A percentile compares a stretch with the other conserved stretches of the same genome.
Conservation (phyloP, 257 asterid species). For the Asclepias syriaca region DNA sequence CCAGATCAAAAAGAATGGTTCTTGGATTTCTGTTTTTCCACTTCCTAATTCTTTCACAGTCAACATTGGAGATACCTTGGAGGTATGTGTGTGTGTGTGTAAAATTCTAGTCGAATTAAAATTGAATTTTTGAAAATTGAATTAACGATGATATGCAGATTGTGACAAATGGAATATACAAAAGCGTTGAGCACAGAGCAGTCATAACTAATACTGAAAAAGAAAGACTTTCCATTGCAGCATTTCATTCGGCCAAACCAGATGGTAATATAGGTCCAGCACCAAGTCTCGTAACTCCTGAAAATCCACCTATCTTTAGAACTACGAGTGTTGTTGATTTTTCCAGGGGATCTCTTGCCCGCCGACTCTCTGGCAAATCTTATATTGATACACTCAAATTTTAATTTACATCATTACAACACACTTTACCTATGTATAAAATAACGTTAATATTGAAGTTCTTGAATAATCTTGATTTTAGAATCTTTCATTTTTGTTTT, state of each 20-base stretch:
- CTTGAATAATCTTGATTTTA: no score
- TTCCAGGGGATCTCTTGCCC: conserved; percentile 25
- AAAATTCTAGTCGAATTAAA: no score
- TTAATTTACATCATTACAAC: conserved; percentile 9
- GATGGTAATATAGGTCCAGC: conserved; percentile 25
- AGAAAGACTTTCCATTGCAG: conserved; percentile 28
- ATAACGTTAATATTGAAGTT: no score
- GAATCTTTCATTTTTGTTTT: no score
- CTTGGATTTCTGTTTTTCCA: conserved; percentile 32
- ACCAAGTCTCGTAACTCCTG: conserved; percentile 32
- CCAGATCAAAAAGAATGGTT: conserved; percentile 25
- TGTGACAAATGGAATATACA: conserved; percentile 29
- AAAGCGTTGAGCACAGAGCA: conserved; percentile 35
- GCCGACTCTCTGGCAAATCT: conserved; percentile 46
- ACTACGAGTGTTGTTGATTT: conserved; percentile 28
- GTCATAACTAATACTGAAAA: conserved; percentile 14
- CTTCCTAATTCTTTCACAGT: conserved; percentile 26
- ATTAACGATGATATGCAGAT: conserved; percentile 6
- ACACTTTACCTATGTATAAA: no score
- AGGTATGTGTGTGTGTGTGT: conserved; percentile 14
- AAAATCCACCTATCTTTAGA: conserved; percentile 41
- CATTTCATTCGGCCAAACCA: conserved; percentile 25
- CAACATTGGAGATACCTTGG: conserved; percentile 32
- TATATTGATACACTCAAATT: conserved; percentile 34
- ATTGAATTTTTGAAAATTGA: background rate